Evolutionary conservation across 2,329 filamentous ascomycete species (phyloP), one percentile per base, ranked within the genome.

Genomic region (Cladosporium sp.): DNA sequence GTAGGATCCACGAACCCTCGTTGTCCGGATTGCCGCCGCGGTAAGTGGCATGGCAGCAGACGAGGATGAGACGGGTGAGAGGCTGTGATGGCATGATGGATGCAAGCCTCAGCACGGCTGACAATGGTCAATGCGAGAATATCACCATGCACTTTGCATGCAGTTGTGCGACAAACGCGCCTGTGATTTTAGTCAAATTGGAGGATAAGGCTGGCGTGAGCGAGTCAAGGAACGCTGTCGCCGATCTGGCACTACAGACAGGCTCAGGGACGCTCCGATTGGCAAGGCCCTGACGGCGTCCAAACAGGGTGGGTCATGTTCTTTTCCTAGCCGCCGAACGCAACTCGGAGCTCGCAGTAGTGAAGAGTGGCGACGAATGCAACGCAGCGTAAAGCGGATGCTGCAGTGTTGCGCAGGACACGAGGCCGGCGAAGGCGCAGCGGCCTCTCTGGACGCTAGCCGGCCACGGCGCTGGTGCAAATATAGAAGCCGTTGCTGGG

Each of bases 11-110:
- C 51, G 75, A 71, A n/a, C 60, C 51, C 40, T 78, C 75, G n/a
- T 66, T 61, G 42, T 39, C 3, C 51, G 51, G 28, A 57, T 60
- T 25, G 14, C 36, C 36, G 8, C 19, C 14, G 14, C 79, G 74
- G 80, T 88, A 95, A 59, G 93, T 90, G 28, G 85, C 89, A 74
- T 96, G 91, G 71, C 91, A 92, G 77, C 90, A 94, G 52, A 95
- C 88, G 50, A 95, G 76, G 54, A 95, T 84, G 11, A 95, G 80
- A 63, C 89, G 68, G 14, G 63, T 65, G 19, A 15, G 28, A 51
- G 36, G 11, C 34, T 36, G 45, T 25, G 28, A 51, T 51, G 49
- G 19, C 49, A 51, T 50, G 20, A 12, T 20, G 25, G n/a, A 15
- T 47, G 43, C 43, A 30, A n/a, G 43, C 43, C 43, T 4, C 22